Evolutionary conservation across 805 yeast species (phyloP).

Genomic region (Candida sakaeoensis): DNA sequence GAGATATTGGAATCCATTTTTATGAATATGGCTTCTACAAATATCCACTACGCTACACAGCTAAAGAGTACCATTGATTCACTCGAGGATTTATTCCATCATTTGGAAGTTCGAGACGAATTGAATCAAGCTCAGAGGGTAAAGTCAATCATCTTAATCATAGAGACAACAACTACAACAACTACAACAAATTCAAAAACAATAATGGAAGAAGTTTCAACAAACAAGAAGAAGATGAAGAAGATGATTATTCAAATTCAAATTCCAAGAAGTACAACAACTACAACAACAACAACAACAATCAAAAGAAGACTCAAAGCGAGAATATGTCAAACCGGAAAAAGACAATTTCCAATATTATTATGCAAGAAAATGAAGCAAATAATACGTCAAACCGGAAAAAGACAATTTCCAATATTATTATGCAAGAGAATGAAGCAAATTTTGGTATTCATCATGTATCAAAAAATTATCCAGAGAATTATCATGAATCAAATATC

Average conservation of each 20-base stretch:
- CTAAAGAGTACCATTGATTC: not conserved
- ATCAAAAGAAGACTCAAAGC: too few relatives aligned
- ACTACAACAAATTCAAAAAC: not conserved
- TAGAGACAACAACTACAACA: not conserved
- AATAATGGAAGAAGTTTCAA: not conserved
- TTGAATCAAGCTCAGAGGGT: not conserved
- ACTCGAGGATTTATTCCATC: not conserved
- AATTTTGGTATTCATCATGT: not conserved
- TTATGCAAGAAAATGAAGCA: not conserved
- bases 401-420: not conserved
- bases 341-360: not conserved
- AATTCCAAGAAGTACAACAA: not conserved
- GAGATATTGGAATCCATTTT: too few relatives aligned
- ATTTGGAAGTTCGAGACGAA: not conserved
- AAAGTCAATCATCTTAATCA: not conserved
- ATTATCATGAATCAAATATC: not conserved
- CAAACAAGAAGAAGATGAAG: not conserved
- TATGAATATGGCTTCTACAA: too few relatives aligned
- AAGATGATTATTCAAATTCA: not conserved
- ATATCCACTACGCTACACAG: not conserved
- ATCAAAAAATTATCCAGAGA: not conserved
- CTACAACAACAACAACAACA: not conserved
- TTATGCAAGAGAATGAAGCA: not conserved
- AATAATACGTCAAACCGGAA: not conserved
- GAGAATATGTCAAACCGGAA: not conserved